phyloP scores from a whole-genome alignment of 305 asterid genomes.

The Fraxinus greggii region DNA sequence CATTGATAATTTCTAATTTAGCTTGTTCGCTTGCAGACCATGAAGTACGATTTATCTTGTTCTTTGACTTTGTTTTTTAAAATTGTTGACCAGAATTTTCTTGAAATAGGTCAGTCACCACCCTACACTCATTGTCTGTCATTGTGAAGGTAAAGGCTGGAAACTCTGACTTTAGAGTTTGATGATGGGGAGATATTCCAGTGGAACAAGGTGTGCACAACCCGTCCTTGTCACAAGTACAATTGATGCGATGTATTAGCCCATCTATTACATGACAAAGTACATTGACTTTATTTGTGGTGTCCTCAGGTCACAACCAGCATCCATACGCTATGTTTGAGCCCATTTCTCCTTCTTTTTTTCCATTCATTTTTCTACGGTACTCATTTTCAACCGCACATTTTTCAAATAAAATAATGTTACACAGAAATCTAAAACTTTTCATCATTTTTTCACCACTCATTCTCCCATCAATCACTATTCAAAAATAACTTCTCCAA shows the following conservation, averaged over 20 bases:
- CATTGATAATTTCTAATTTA: not conserved
- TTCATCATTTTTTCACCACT: too few species aligned
- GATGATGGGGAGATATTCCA: slow-evolving; percentile 91
- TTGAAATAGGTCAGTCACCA: slow-evolving; percentile 90
- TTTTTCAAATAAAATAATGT: too few species aligned
- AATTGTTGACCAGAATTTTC: slow-evolving; percentile 23
- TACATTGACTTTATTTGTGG: not conserved
- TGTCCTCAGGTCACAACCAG: slow-evolving; percentile 79
- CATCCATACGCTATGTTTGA: too few species aligned
- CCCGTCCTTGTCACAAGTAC: not conserved
- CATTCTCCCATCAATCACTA: too few species aligned
- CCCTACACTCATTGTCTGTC: slow-evolving; percentile 92
- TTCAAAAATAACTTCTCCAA: too few species aligned
- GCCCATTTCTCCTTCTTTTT: too few species aligned
- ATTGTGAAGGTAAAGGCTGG: slow-evolving; percentile 97
- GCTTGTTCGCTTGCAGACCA: not conserved
- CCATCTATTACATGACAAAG: not conserved
- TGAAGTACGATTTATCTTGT: not conserved
- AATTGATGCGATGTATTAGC: not conserved
- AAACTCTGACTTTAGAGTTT: slow-evolving; percentile 69
- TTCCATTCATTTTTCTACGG: too few species aligned
- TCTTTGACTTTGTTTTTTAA: not conserved
- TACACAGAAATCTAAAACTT: too few species aligned
- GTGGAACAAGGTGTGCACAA: slow-evolving; percentile 80
- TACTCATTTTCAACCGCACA: too few species aligned